Conservation (phyloP, 2,329 filamentous ascomycete species). For the Exophiala spinifera region DNA sequence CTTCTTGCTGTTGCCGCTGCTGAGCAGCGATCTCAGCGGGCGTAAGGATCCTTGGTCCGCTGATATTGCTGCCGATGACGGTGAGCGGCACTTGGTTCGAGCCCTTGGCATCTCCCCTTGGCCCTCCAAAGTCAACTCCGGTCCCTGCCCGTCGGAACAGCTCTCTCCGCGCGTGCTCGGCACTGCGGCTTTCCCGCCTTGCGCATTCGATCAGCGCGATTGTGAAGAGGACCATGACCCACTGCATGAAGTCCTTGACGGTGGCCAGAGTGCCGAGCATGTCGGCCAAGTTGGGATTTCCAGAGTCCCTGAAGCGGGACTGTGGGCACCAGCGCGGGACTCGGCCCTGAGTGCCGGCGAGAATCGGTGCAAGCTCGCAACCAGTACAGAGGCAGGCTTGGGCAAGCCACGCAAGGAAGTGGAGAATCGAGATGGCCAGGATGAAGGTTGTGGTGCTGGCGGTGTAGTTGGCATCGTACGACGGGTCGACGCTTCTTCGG, state of each 20-base stretch:
- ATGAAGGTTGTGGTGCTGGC: slow-evolving; percentile 20
- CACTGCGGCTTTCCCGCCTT: slow-evolving; percentile 19
- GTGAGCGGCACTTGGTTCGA: slow-evolving; percentile 1
- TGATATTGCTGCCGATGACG: slow-evolving; percentile 10
- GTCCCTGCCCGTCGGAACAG: slow-evolving; percentile 8
- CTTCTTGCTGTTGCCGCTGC: background rate
- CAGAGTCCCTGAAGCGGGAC: slow-evolving; percentile 22
- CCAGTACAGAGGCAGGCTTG: slow-evolving; percentile 23
- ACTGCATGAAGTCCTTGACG: slow-evolving; percentile 24
- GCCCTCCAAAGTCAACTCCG: slow-evolving; percentile 19
- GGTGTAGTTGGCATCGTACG: slow-evolving; percentile 17
- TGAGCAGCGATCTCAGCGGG: background rate
- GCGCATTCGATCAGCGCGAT: slow-evolving; percentile 20
- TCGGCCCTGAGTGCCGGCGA: slow-evolving; percentile 19
- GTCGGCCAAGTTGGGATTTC: slow-evolving; percentile 40
- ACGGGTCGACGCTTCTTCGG: background rate
- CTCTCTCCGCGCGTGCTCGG: slow-evolving; percentile 10
- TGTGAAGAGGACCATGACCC: slow-evolving; percentile 20
- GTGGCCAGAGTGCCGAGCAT: slow-evolving; percentile 49
- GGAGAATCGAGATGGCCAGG: slow-evolving; percentile 13
- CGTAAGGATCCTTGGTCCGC: slow-evolving; percentile 11
- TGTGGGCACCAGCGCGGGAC: slow-evolving; percentile 26
- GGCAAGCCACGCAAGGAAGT: slow-evolving; percentile 20
- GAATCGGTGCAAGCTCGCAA: slow-evolving; percentile 25
- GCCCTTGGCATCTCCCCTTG: background rate